Percentiles rank a stretch among this genome's conserved stretches.
Conservation (phyloP, 1,284 basidiomycete genomes). For the Pseudozyma pruni region DNA sequence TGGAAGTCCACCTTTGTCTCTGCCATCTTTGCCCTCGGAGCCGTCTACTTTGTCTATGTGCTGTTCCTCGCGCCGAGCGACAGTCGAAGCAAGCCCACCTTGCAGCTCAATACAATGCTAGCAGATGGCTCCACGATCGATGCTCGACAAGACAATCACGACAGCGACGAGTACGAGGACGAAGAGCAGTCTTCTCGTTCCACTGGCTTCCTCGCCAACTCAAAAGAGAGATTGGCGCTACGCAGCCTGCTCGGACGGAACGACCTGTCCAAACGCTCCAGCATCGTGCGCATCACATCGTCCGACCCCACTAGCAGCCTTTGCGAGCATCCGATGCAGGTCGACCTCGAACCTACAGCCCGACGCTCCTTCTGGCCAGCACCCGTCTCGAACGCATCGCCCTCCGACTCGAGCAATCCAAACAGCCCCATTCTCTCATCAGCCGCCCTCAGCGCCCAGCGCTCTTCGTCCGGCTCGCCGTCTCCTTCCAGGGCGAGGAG, state of each 20-base stretch:
- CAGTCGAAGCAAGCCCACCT: constrained; percentile 20
- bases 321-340: constrained; percentile 49
- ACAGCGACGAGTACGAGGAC: constrained; percentile 46
- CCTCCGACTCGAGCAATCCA: constrained; percentile 12
- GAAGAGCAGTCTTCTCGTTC: constrained; percentile 29
- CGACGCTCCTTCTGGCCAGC: constrained; percentile 35
- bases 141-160: constrained; percentile 26
- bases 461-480: constrained; percentile 10
- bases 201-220: constrained; percentile 27
- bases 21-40: background rate
- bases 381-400: constrained; percentile 6
- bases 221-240: constrained; percentile 27
- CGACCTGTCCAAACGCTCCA: constrained; percentile 22
- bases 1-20: constrained; percentile 14
- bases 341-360: constrained; percentile 45
- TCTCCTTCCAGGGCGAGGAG: constrained; percentile 1
- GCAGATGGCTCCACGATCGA: constrained; percentile 12
- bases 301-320: constrained; percentile 59
- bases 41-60: constrained; percentile 8
- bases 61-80: background rate
- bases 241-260: constrained; percentile 22
- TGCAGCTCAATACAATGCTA: constrained; percentile 23
- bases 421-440: constrained; percentile 3
- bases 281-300: constrained; percentile 53
- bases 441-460: background rate